These are phyloP conservation scores for Aegilops longissima DNA, from an alignment of 176 grass and related monocot genomes.

Conservation along the genomic window DNA sequence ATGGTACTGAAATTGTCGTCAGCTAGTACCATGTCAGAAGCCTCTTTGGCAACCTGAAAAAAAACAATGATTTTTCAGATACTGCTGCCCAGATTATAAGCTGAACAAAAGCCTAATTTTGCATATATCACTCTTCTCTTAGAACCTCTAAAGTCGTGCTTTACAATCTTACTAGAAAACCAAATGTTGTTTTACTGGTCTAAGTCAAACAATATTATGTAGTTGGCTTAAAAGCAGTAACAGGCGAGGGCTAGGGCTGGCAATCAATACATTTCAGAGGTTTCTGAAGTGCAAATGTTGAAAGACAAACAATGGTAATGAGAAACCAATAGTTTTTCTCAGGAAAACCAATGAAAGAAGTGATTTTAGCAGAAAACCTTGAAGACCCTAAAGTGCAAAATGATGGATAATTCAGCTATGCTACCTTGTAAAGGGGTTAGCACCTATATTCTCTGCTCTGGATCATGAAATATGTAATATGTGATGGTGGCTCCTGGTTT, in stretches of 20 bases:
- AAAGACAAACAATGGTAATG: not conserved
- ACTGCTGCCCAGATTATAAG: not conserved
- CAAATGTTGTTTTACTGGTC: not conserved
- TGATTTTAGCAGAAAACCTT: not conserved
- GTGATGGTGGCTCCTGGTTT: not conserved
- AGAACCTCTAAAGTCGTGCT: not conserved
- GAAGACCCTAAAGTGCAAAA: not conserved
- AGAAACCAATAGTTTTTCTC: no score
- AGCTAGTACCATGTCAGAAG: conserved; percentile 96
- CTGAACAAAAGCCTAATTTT: not conserved
- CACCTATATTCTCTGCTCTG: not conserved
- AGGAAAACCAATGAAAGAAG: not conserved
- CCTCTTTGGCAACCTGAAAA: conserved; percentile 86
- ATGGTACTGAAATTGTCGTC: conserved; percentile 99
- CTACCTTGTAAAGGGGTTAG: not conserved
- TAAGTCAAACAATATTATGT: not conserved
- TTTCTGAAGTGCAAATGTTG: not conserved
- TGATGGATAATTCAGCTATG: not conserved
- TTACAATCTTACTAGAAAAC: not conserved
- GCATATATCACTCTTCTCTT: not conserved
- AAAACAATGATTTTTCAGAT: not conserved
- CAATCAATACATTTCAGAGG: not conserved
- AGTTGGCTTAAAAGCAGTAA: not conserved
- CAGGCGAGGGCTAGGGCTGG: not conserved
- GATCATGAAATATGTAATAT: not conserved